phyloP scores from a whole-genome alignment of 2,329 filamentous ascomycete genomes.

The Xylaria sp. region DNA sequence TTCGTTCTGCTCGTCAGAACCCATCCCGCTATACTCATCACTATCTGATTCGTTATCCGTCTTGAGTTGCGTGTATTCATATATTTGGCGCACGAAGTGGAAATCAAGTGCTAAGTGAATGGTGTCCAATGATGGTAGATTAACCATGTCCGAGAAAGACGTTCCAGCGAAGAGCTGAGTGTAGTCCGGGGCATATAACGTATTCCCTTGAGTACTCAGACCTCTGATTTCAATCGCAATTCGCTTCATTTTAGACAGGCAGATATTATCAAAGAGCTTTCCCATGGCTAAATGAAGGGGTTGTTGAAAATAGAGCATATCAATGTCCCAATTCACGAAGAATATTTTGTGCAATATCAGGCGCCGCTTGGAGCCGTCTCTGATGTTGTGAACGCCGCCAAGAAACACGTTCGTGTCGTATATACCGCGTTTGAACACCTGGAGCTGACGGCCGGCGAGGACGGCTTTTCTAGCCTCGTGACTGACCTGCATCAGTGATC shows the following conservation, averaged over 20 bases:
- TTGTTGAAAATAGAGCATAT: constrained; percentile 20
- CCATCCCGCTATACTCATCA: neutral
- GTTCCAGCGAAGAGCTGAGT: neutral
- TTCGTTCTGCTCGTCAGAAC: neutral
- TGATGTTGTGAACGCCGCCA: neutral
- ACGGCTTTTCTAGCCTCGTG: constrained; percentile 7
- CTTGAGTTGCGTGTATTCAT: neutral
- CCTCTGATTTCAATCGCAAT: neutral
- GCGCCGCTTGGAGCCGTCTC: too few relatives aligned
- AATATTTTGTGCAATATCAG: constrained; percentile 1
- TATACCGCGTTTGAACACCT: neutral
- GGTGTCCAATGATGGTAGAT: neutral
- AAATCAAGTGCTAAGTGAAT: neutral
- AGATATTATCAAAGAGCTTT: neutral
- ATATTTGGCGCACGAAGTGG: neutral
- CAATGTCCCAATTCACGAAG: constrained; percentile 22
- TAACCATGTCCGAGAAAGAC: neutral
- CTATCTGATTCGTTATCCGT: neutral
- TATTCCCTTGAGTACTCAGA: neutral
- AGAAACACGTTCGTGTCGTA: neutral
- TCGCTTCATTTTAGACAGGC: neutral
- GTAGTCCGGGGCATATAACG: neutral
- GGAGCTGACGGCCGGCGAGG: constrained; percentile 14
- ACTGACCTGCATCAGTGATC: constrained; percentile 14
- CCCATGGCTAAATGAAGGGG: neutral